These are phyloP conservation scores for Cucumis sativus DNA, from an alignment of 306 rosid species.

Conservation along the genomic window Cucumber_9930_V3 NC_026657.2:5966501-5967000, in stretches of 20 bases:
- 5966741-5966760: neutral
- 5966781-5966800: neutral
- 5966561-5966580: neutral
- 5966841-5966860: neutral
- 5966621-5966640: neutral
- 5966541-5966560: neutral
- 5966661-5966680: neutral
- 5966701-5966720: neutral
- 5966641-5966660: neutral
- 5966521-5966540: neutral
- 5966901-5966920: slow-evolving; percentile 24
- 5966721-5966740: slow-evolving; percentile 1
- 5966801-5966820: neutral
- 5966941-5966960: slow-evolving; percentile 39
- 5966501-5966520: neutral
- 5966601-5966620: neutral
- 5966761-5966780: neutral
- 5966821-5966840: neutral
- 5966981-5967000: slow-evolving; percentile 63
- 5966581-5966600: neutral
- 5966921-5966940: slow-evolving; percentile 28
- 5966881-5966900: slow-evolving; percentile 15
- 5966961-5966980: slow-evolving; percentile 32
- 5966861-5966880: neutral
- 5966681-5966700: neutral